phyloP scores from a whole-genome alignment of 495 filamentous ascomycete species.

The Annulohypoxylon stygium region DNA sequence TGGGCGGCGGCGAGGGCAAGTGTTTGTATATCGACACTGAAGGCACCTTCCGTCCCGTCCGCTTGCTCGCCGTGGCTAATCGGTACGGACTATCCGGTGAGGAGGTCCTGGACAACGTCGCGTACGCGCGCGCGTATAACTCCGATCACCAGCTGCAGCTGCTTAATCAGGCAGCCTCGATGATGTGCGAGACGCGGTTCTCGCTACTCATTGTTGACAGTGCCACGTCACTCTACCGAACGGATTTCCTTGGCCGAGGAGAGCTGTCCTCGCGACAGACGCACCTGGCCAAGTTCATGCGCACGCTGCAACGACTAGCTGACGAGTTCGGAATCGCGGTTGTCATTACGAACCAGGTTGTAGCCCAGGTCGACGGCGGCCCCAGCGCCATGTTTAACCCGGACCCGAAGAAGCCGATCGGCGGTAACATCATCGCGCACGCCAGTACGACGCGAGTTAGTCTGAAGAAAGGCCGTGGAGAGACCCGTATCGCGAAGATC shows the following conservation, averaged over 20 bases:
- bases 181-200: slow-evolving; percentile 99
- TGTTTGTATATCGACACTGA: slow-evolving; percentile 99
- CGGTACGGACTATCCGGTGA: slow-evolving; percentile 94
- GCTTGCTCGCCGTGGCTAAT: slow-evolving; percentile 89
- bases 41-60: slow-evolving; percentile 94
- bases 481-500: slow-evolving; percentile 98
- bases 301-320: slow-evolving; percentile 90
- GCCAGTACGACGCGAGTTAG: slow-evolving; percentile 91
- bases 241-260: slow-evolving; percentile 94
- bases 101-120: slow-evolving; percentile 97
- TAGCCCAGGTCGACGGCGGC: slow-evolving; percentile 97
- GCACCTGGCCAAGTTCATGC: slow-evolving; percentile 97
- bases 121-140: slow-evolving; percentile 97
- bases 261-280: slow-evolving; percentile 91
- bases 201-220: slow-evolving; percentile 95
- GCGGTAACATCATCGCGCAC: slow-evolving; percentile 98
- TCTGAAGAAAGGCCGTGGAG: slow-evolving; percentile 92
- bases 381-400: slow-evolving; percentile 98
- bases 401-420: slow-evolving; percentile 98
- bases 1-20: slow-evolving; percentile 98
- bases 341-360: slow-evolving; percentile 98
- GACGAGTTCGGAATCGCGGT: slow-evolving; percentile 99
- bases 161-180: slow-evolving; percentile 91
- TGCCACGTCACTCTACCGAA: slow-evolving; percentile 93
- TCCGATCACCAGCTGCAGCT: slow-evolving; percentile 97